These are phyloP conservation scores for Cicer chorassanicum DNA, from an alignment of 306 rosid genomes.

Conservation along the genomic window DNA sequence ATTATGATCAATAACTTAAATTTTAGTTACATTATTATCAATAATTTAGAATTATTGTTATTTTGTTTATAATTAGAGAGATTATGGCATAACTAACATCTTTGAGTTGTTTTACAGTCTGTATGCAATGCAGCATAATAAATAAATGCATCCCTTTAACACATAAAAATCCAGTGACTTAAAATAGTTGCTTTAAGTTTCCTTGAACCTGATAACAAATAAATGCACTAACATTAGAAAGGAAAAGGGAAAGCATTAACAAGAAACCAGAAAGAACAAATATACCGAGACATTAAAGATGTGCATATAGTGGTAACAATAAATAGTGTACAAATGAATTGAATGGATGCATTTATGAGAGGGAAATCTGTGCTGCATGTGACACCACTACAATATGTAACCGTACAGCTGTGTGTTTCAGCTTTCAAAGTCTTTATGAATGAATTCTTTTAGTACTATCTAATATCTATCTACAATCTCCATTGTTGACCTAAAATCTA, in stretches of 20 bases:
- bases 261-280: slow-evolving; percentile 27
- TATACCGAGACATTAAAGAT: slow-evolving; percentile 10
- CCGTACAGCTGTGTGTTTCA: slow-evolving; percentile 34
- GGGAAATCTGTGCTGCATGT: slow-evolving; percentile 15
- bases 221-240: slow-evolving; percentile 24
- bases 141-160: neutral
- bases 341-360: slow-evolving; percentile 33
- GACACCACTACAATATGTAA: slow-evolving; percentile 11
- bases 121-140: neutral
- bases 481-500: slow-evolving; percentile 24
- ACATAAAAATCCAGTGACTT: neutral
- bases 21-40: too few species aligned
- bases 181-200: slow-evolving; percentile 1
- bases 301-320: neutral
- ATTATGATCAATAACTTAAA: too few species aligned
- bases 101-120: neutral
- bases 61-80: too few species aligned
- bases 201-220: neutral
- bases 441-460: neutral
- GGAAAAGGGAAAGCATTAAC: slow-evolving; percentile 19
- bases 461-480: neutral
- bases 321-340: slow-evolving; percentile 32
- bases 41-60: too few species aligned
- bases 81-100: neutral
- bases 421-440: slow-evolving; percentile 29